Evolutionary conservation across 495 filamentous ascomycete genomes (phyloP).

Genomic region (Lasiosphaeriaceae sp.): DNA sequence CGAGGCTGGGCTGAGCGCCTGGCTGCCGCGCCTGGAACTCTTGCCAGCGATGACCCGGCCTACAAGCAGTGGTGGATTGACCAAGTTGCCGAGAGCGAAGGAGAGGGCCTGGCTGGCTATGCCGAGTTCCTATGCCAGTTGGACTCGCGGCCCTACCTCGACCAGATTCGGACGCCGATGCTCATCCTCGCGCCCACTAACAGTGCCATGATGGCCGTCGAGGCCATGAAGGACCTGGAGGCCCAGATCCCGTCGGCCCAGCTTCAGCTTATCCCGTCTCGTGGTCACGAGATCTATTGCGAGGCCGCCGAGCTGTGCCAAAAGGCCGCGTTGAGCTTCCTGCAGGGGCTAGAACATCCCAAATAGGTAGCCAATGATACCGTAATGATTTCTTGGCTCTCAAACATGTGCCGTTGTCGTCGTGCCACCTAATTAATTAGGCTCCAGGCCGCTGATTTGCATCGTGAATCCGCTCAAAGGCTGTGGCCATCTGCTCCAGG

Average conservation of each 20-base stretch:
- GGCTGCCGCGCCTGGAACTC: background rate
- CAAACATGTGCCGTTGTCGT: no score
- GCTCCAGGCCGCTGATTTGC: background rate
- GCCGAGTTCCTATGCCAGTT: conserved; percentile 1
- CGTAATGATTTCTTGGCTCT: no score
- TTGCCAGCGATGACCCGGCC: background rate
- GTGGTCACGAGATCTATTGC: background rate
- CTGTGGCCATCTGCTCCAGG: background rate
- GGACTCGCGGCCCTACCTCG: background rate
- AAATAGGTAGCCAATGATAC: background rate
- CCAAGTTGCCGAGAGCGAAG: background rate
- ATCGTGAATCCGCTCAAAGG: background rate
- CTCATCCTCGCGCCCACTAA: background rate
- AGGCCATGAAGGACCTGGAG: background rate
- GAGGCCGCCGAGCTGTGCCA: background rate
- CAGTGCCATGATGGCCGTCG: background rate
- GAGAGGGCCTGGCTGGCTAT: background rate
- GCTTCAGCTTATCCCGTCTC: background rate
- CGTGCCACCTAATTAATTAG: no score
- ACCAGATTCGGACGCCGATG: background rate
- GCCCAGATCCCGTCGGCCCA: background rate
- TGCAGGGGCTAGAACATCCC: background rate
- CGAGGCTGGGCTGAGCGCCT: background rate
- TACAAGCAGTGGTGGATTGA: conserved; percentile 1
- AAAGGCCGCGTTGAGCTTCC: background rate